Base-by-base conservation (phyloP, 306 rosid genomes). In the Vigna trinervia region DNA sequence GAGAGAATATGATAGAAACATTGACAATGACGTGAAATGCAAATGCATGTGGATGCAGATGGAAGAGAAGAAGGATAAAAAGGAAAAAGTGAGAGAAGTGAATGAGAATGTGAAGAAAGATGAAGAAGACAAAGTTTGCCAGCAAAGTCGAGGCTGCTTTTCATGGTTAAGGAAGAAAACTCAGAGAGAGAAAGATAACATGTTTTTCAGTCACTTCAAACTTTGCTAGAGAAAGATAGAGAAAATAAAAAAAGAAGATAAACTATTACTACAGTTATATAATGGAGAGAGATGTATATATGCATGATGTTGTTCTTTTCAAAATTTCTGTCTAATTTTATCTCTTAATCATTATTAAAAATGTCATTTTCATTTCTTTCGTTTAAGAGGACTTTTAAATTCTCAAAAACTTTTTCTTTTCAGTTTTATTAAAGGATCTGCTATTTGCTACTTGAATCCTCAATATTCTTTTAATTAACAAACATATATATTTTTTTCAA, bases 161-260 rank as follows among this genome's bases (percentile, higher is more conserved):
- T 76, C 97, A 75, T 95, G 99, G 99, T 89, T 90, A 85, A 90
- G 78, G 81, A 89, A 74, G 72, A 87, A 81, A 82, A 83, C 78
- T 47, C 82, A 71, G 32, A 87, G 86, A 84, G 90, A 87, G 51
- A 91, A 85, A 76, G 87, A 71, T 64, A 84, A 80, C 28, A 78
- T 79, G 57, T 81, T 83, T 75, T 38, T 77, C 66, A 48, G 81
- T n/a, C 79, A 74, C 76, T 81, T 84, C 28, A 88, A 85, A 77
- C 86, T 75, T 76, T 92, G 92, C 79, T 80, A 75, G 71, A 57
- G 30, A 73, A 8, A 36, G 39, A 34, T 0, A 34, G 45, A 39
- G 10, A 22, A 22, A 0, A 17, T 17, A 17, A 17, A 26, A 2
- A 1, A 26, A 26, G 0, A 26, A 26, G 28, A 26, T 26, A 26